phyloP scores from a whole-genome alignment of 2,329 filamentous ascomycete species.

The Tolypocladium tropicale region DNA sequence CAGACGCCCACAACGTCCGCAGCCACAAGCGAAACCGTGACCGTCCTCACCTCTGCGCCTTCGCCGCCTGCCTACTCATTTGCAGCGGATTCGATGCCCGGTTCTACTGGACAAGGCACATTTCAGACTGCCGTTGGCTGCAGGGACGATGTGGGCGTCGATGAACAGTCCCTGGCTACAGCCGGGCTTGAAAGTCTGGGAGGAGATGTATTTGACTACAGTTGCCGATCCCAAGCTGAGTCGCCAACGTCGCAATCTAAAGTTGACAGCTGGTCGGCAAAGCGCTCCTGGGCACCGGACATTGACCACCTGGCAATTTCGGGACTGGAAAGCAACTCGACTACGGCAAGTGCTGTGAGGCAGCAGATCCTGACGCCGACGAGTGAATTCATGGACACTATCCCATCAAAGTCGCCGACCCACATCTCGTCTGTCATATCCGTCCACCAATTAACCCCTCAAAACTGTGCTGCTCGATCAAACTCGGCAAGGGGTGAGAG shows the following conservation, averaged over 20 bases:
- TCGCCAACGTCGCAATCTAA: background rate
- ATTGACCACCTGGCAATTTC: background rate
- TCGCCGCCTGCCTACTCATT: background rate
- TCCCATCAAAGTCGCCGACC: background rate
- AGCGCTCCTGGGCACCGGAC: background rate
- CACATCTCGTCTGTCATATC: constrained; percentile 15
- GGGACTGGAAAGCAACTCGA: background rate
- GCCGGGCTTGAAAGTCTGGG: background rate
- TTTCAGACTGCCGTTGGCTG: background rate
- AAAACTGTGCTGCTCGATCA: background rate
- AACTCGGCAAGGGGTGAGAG: background rate
- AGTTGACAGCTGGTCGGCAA: background rate
- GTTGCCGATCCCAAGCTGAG: background rate
- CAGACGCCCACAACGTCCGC: background rate
- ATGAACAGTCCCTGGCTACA: background rate
- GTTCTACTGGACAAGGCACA: background rate
- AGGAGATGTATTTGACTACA: background rate
- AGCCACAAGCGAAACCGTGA: constrained; percentile 1
- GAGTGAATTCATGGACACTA: background rate
- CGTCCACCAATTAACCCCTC: constrained; percentile 3
- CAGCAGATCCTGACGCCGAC: background rate
- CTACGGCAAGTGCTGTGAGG: background rate
- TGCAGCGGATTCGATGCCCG: background rate
- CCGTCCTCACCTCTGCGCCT: background rate
- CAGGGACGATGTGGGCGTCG: background rate